phyloP scores from a whole-genome alignment of 208 protist genomes.

The Dictyostelium gargantuum region DNA sequence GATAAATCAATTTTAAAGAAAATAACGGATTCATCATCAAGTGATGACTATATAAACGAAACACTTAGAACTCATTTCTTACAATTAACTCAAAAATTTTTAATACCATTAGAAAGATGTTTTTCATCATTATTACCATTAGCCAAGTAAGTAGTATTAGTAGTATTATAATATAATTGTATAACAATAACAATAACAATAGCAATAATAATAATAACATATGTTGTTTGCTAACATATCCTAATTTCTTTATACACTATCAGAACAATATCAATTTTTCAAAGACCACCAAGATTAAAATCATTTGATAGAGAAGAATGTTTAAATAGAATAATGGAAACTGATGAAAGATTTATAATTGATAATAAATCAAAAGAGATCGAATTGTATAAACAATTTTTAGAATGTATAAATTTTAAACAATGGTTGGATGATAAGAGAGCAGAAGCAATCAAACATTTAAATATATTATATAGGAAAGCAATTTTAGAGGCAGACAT shows the following conservation, averaged over 20 bases:
- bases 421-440: slow-evolving; percentile 48
- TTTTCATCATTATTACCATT: slow-evolving; percentile 49
- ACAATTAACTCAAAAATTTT: slow-evolving; percentile 49
- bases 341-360: slow-evolving; percentile 2
- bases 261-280: slow-evolving; percentile 49
- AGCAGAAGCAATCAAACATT: slow-evolving; percentile 21
- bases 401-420: slow-evolving; percentile 53
- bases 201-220: too few species aligned
- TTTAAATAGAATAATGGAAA: not conserved
- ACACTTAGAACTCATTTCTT: slow-evolving; percentile 19
- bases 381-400: slow-evolving; percentile 58
- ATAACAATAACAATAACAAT: too few species aligned
- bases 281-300: slow-evolving; percentile 63
- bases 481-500: slow-evolving; percentile 40
- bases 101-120: slow-evolving; percentile 60
- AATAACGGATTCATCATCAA: not conserved
- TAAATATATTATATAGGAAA: slow-evolving; percentile 34
- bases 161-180: not conserved
- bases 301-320: slow-evolving; percentile 14
- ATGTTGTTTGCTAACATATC: too few species aligned
- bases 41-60: slow-evolving; percentile 12
- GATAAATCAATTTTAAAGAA: slow-evolving; percentile 55
- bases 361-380: slow-evolving; percentile 56
- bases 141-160: slow-evolving; percentile 25
- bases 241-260: not conserved